A percentile compares a stretch with the other conserved stretches of the same genome.
phyloP scores from a whole-genome alignment of 148 eudicot species.

The Simmondsia chinensis region DNA sequence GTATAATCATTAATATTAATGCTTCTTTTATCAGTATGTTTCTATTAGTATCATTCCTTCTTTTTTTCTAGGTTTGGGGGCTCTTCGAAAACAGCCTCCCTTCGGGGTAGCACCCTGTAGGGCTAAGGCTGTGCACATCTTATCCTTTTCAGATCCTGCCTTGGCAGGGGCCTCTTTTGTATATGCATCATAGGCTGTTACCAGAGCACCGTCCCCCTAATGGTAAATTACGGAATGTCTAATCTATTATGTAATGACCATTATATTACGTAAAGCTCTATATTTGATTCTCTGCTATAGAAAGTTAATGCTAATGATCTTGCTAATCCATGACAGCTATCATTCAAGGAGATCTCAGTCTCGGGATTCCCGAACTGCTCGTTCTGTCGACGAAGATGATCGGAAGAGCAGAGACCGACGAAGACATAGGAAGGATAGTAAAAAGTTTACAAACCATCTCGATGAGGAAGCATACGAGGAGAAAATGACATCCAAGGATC shows the following conservation, averaged over 20 bases:
- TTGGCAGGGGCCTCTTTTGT: too few species aligned
- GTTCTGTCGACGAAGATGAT: slow-evolving; percentile 33
- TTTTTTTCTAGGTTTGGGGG: too few species aligned
- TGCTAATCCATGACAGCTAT: slow-evolving; percentile 14
- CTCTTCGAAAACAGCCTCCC: too few species aligned
- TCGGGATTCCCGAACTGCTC: slow-evolving; percentile 17
- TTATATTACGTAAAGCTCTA: not conserved
- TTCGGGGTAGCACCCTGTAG: too few species aligned
- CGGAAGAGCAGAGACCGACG: slow-evolving; percentile 18
- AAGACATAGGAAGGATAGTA: slow-evolving; percentile 15
- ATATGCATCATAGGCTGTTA: too few species aligned
- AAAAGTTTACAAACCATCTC: slow-evolving; percentile 13
- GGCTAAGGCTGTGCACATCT: too few species aligned
- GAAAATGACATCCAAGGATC: slow-evolving; percentile 12
- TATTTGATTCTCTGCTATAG: not conserved
- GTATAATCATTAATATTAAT: too few species aligned
- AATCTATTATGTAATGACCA: not conserved
- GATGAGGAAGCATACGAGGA: slow-evolving; percentile 10
- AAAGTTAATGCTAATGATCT: not conserved
- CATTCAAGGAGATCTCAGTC: slow-evolving; percentile 39
- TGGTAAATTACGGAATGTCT: too few species aligned
- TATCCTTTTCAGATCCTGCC: too few species aligned
- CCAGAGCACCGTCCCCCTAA: too few species aligned
- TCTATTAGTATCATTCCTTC: too few species aligned
- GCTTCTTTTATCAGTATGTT: too few species aligned